Conservation (phyloP, 1,139 yeast genomes). For the Diutina ranongensis region DNA sequence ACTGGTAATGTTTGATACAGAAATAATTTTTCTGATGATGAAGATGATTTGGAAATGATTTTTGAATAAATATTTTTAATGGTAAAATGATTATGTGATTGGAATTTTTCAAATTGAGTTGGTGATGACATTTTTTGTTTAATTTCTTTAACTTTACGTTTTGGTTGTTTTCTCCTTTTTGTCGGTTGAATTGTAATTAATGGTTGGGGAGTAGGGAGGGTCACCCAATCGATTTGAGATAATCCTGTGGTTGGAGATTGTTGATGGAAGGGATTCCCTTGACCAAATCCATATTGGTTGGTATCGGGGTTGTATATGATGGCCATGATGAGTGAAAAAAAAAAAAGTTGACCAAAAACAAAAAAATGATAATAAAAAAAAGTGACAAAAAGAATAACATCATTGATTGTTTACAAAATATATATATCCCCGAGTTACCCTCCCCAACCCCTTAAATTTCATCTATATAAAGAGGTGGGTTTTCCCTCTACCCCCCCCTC, state of each 20-base stretch:
- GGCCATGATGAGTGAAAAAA: too few species aligned
- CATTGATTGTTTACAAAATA: too few species aligned
- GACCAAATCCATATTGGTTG: not conserved
- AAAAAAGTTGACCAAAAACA: too few species aligned
- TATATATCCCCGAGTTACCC: too few species aligned
- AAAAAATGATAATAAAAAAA: too few species aligned
- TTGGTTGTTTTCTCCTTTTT: not conserved
- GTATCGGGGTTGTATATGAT: too few species aligned
- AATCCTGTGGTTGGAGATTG: not conserved
- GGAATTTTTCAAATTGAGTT: too few species aligned
- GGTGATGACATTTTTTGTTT: not conserved
- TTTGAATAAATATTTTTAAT: not conserved
- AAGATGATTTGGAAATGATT: not conserved
- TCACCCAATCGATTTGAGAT: not conserved
- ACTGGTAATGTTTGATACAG: conserved; percentile 34
- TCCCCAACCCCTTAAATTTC: too few species aligned
- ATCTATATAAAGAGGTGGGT: too few species aligned
- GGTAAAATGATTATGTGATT: not conserved
- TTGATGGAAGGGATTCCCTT: not conserved
- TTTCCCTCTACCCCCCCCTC: too few species aligned
- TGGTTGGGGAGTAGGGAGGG: not conserved
- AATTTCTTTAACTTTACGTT: not conserved
- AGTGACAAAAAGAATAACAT: too few species aligned
- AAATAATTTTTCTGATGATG: conserved; percentile 19
- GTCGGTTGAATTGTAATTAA: not conserved